Conservation (phyloP, 164 flowering plant species). For the Taxillus chinensis region DNA sequence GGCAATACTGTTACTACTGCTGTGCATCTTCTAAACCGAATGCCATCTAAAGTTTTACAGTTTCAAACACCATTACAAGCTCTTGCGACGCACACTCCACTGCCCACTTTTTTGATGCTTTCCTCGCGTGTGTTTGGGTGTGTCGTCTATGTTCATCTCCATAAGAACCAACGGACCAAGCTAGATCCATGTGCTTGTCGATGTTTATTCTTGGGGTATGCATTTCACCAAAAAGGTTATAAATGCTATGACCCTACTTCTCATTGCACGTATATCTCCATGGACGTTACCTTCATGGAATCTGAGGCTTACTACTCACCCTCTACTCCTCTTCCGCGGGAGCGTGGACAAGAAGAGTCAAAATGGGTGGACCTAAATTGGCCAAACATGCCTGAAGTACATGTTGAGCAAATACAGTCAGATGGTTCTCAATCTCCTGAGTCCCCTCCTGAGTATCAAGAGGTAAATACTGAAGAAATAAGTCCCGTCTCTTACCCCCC, state of each 20-base stretch:
- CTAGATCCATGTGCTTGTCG: slow-evolving; percentile 3
- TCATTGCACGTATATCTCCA: neutral
- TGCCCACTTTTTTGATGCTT: neutral
- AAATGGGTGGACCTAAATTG: slow-evolving; percentile 4
- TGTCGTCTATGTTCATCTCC: no score
- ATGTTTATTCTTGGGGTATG: neutral
- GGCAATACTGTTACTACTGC: neutral
- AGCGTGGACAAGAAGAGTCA: slow-evolving; percentile 3
- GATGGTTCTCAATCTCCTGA: neutral
- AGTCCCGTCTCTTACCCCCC: neutral
- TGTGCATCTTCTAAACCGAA: neutral
- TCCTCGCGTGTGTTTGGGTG: slow-evolving; percentile 3
- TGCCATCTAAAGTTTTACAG: neutral
- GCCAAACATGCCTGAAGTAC: neutral
- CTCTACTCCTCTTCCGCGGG: slow-evolving; percentile 6
- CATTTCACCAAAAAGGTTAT: neutral
- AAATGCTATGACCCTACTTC: slow-evolving; percentile 1
- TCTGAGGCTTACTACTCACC: neutral
- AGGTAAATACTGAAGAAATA: neutral
- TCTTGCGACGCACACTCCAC: neutral
- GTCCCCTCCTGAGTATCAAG: neutral
- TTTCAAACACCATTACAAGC: slow-evolving; percentile 3
- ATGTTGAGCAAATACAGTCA: neutral
- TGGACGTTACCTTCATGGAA: slow-evolving; percentile 13
- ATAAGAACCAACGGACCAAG: neutral